Conservation (phyloP, 805 yeast genomes). For the Kregervanrija delftensis region DNA sequence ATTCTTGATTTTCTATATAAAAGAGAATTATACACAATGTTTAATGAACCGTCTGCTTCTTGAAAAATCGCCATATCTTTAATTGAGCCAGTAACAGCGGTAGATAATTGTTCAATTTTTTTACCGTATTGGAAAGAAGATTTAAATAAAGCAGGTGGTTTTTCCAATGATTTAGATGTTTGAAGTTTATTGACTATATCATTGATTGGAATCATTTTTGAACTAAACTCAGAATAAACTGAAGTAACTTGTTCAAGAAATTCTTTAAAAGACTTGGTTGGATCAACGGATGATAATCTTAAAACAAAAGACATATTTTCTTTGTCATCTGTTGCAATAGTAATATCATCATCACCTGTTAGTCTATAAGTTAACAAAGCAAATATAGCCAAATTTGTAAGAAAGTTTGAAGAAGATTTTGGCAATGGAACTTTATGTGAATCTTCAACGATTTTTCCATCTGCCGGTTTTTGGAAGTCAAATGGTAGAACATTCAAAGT, state of each 20-base stretch:
- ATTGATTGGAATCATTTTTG: conserved; percentile 41
- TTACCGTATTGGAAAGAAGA: conserved; percentile 46
- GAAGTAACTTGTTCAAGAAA: conserved; percentile 40
- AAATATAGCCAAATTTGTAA: conserved; percentile 56
- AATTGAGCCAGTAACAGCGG: conserved; percentile 45
- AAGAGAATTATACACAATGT: conserved; percentile 65
- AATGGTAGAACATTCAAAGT: conserved; percentile 84
- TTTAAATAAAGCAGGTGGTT: conserved; percentile 58
- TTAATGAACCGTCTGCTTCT: conserved; percentile 29
- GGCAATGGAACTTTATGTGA: conserved; percentile 15
- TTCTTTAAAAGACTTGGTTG: conserved; percentile 46
- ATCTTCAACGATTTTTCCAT: conserved; percentile 62
- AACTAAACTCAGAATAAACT: conserved; percentile 30
- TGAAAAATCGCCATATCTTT: conserved; percentile 58
- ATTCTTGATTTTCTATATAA: conserved; percentile 69
- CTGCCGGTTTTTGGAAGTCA: conserved; percentile 74
- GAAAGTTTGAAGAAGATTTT: conserved; percentile 28
- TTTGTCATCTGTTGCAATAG: conserved; percentile 62
- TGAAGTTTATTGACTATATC: conserved; percentile 50
- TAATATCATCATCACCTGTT: conserved; percentile 92
- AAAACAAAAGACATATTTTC: conserved; percentile 47
- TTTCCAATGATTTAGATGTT: conserved; percentile 41
- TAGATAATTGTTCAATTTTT: conserved; percentile 31
- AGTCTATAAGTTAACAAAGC: conserved; percentile 67
- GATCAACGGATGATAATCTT: conserved; percentile 49